A percentile compares a stretch with the other conserved stretches of the same genome.
These are phyloP conservation scores for Xylaria palmicola DNA, from an alignment of 495 filamentous ascomycete genomes.

Conservation along the genomic window DNA sequence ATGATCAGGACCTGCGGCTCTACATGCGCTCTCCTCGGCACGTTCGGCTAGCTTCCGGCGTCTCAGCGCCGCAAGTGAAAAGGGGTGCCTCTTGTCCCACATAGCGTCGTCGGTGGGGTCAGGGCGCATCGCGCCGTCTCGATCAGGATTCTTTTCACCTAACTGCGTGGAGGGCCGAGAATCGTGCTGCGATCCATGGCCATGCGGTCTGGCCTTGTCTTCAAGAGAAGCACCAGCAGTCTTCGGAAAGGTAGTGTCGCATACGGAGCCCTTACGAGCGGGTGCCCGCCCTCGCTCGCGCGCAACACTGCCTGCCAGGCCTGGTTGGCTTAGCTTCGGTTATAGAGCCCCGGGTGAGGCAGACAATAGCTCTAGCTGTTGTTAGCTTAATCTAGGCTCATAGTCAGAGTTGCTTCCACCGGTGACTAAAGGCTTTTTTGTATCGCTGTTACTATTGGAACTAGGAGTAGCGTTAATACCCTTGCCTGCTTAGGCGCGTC, in stretches of 20 bases:
- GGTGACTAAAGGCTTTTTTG: conserved; percentile 22
- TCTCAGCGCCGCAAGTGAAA: conserved; percentile 6
- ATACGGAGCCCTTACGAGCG: neutral
- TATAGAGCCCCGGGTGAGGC: neutral
- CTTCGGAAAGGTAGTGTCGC: neutral
- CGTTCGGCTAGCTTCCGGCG: conserved; percentile 6
- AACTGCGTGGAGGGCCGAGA: conserved; percentile 13
- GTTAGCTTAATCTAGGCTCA: neutral
- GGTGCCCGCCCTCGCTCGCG: neutral
- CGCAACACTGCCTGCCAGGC: neutral
- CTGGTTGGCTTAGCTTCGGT: neutral
- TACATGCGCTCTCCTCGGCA: conserved; percentile 10
- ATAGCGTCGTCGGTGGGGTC: conserved; percentile 1
- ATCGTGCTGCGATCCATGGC: conserved; percentile 14
- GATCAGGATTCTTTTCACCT: conserved; percentile 16
- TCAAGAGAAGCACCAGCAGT: conserved; percentile 16
- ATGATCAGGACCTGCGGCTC: conserved; percentile 10
- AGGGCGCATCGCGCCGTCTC: conserved; percentile 14
- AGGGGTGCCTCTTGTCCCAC: conserved; percentile 16
- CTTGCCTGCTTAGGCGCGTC: conserved; percentile 22
- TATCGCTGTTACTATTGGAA: conserved; percentile 11
- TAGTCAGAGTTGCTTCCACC: conserved; percentile 15
- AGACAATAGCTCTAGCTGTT: neutral
- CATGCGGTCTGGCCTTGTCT: conserved; percentile 10
- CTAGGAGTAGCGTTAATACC: conserved; percentile 18